Evolutionary conservation across 2,329 filamentous ascomycete species (phyloP).

Genomic region (Apiospora hydei): DNA sequence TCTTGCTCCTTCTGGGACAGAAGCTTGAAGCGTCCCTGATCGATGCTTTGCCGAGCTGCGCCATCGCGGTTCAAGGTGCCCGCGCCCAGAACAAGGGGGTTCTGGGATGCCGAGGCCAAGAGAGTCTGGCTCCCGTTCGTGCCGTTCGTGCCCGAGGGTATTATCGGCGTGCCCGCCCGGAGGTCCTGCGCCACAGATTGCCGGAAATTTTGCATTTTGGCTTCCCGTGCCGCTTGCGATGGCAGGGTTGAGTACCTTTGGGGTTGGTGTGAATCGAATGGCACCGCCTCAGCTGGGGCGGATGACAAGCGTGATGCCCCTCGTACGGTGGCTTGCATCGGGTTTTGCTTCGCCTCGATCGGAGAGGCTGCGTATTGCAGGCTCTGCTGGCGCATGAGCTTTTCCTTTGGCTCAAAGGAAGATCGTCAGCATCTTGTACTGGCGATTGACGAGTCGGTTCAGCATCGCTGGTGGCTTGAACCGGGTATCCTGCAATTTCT

Average conservation of each 20-base stretch:
- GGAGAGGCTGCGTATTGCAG: conserved; percentile 35
- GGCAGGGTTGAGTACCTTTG: conserved; percentile 54
- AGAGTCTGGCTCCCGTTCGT: conserved; percentile 48
- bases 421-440: conserved; percentile 65
- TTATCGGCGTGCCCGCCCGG: conserved; percentile 49
- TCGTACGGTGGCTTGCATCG: conserved; percentile 30
- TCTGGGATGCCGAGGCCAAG: conserved; percentile 41
- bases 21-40: conserved; percentile 62
- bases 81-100: conserved; percentile 32
- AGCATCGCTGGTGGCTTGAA: conserved; percentile 46
- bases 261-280: conserved; percentile 64
- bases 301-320: not conserved
- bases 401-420: conserved; percentile 75
- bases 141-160: conserved; percentile 35
- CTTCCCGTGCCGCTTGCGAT: conserved; percentile 56
- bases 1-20: conserved; percentile 70
- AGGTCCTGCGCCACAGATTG: conserved; percentile 70
- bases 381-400: conserved; percentile 64
- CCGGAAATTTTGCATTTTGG: conserved; percentile 72
- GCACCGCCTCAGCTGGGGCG: conserved; percentile 41
- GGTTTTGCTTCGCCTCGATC: conserved; percentile 34
- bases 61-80: conserved; percentile 44
- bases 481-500: not conserved
- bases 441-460: conserved; percentile 44
- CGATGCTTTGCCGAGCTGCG: conserved; percentile 56